Conservation (phyloP, 164 flowering plant genomes). For the Kalanchoe fedtschenkoi region DNA sequence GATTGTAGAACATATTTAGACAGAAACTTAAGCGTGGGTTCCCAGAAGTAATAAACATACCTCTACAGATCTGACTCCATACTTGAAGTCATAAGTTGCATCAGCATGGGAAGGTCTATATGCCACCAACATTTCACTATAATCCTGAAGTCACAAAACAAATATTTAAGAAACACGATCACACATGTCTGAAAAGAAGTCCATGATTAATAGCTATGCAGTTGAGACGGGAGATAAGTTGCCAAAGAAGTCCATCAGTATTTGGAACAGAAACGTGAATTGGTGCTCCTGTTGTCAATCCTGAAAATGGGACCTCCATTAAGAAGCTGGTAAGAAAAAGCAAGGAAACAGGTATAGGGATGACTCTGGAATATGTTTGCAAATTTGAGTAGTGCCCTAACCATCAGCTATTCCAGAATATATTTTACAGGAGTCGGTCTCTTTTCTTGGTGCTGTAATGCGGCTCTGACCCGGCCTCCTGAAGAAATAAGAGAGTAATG, state of each 20-base stretch:
- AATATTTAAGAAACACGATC: not conserved
- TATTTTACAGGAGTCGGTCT: conserved; percentile 87
- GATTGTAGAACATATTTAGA: not conserved
- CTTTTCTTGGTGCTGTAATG: conserved; percentile 94
- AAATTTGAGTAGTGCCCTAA: conserved; percentile 16
- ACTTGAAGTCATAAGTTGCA: conserved; percentile 95
- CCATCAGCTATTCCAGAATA: conserved; percentile 85
- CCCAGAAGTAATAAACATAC: conserved; percentile 23
- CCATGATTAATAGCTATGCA: not conserved
- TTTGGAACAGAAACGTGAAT: conserved; percentile 84
- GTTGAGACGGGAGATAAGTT: not conserved
- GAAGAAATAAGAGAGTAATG: conserved; percentile 9
- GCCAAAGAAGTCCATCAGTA: conserved; percentile 90
- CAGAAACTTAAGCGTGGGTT: not conserved
- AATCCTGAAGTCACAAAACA: conserved; percentile 48
- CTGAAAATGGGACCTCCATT: conserved; percentile 30
- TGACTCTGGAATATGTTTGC: not conserved
- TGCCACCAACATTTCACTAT: conserved; percentile 77
- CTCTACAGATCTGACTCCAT: conserved; percentile 91
- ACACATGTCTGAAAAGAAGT: not conserved
- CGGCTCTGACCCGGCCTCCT: conserved; percentile 99
- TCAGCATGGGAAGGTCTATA: conserved; percentile 99
- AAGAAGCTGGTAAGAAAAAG: not conserved
- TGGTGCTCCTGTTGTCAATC: conserved; percentile 87
- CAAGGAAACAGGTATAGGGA: not conserved